A percentile compares a stretch with the other conserved stretches of the same genome.
phyloP scores from a whole-genome alignment of 2,329 filamentous ascomycete genomes.

The Pseudogymnoascus sp. region DNA sequence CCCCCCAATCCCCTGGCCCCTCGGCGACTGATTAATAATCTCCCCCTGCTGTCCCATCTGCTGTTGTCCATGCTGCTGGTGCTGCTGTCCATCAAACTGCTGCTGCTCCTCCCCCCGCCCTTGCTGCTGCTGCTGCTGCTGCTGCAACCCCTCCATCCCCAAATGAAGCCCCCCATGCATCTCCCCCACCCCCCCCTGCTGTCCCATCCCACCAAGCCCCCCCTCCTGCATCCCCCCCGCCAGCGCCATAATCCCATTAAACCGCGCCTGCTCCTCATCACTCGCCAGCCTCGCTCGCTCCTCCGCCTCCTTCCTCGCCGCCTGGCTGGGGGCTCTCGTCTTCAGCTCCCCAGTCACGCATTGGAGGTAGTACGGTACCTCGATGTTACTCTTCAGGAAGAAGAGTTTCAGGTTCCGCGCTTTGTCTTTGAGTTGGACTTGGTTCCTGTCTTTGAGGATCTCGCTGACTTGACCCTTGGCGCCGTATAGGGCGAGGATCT shows the following conservation, averaged over 20 bases:
- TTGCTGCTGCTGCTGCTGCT: not conserved
- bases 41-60: not conserved
- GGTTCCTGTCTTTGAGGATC: constrained; percentile 78
- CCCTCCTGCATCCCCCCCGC: constrained; percentile 38
- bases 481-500: constrained; percentile 79
- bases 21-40: not conserved
- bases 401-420: constrained; percentile 84
- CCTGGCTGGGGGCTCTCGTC: constrained; percentile 69
- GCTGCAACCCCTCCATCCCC: not conserved
- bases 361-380: constrained; percentile 81
- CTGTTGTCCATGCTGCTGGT: not conserved
- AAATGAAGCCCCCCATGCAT: not conserved
- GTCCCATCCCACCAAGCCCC: not conserved
- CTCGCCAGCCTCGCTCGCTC: constrained; percentile 50
- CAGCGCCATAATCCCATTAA: constrained; percentile 53
- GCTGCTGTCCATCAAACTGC: not conserved
- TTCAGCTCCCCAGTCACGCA: constrained; percentile 86
- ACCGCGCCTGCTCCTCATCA: constrained; percentile 51
- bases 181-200: not conserved
- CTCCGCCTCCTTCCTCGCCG: constrained; percentile 60
- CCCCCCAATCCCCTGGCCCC: not conserved
- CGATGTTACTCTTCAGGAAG: constrained; percentile 83
- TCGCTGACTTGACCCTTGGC: constrained; percentile 71
- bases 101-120: not conserved
- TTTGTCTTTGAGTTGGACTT: constrained; percentile 90